Evolutionary conservation across 192 early-diverging fungal species (phyloP), one percentile per base, ranked within the genome.

Genomic region (Nowakowskiella sp.): DNA sequence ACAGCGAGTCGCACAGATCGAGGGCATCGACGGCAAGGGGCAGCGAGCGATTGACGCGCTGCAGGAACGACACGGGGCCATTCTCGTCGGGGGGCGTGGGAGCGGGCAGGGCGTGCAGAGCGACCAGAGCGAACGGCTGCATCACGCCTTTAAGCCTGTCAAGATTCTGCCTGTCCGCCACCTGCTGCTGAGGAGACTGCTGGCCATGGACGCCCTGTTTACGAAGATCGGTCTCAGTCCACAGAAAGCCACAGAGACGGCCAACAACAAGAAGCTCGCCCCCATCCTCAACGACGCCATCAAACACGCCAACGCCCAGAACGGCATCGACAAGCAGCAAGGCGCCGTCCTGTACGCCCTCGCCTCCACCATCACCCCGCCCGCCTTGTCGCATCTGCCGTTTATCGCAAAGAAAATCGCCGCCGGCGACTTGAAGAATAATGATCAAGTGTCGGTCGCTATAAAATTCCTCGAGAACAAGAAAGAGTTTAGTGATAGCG

Each of bases 251-350:
- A 87, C 88, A 66, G 92, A 97, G 60, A 91, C 93, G 0, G 88
- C 85, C 28, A 83, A 81, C 49, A 99, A 99, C 77, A 99, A 97
- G 69, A 97, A 96, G 68, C 70, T 99, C 6, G 84, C 86, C 2
- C 84, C 86, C 3, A 79, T 39, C 19, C 13, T 39, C 19, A 19
- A 39, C 36, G 13, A 19, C 13, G 13, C 36, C 19, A 19, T 39
- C 19, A 19, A 19, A 33, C 23, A 61, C 31, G 60, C 39, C 28
- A 29, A 42, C 31, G 60, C 34, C 16, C 29, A 5, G 3, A 32
- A 27, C 1, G 44, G 31, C 1, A 60, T 55, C 30, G 68, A 66
- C 21, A 30, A 51, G 28, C 27, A 53, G 65, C 66, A 62, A 23
- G 90, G 91, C 29, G 79, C 85, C 46, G 73, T 95, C 31, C 70